A percentile compares a stretch with the other conserved stretches of the same genome.
Evolutionary conservation across 129 eudicot species (phyloP).

Genomic region (Chrysanthemum lavandulifolium): DNA sequence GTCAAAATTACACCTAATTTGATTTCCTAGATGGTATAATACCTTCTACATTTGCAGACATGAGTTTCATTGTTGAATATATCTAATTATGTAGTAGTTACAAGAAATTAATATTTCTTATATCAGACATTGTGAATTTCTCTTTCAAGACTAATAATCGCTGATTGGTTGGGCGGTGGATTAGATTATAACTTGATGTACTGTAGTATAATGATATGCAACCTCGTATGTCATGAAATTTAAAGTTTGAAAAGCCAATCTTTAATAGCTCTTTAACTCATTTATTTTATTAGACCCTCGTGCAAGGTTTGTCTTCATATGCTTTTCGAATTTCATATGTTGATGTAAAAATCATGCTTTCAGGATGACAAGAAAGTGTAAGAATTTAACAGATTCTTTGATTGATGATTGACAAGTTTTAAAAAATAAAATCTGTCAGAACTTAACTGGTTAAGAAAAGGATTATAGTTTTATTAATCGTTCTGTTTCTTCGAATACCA

Average conservation of each 20-base stretch:
- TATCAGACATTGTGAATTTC: constrained; percentile 18
- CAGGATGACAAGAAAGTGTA: neutral
- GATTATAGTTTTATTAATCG: neutral
- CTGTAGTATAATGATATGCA: neutral
- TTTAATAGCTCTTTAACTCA: constrained; percentile 13
- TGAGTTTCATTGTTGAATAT: neutral
- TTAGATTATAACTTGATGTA: neutral
- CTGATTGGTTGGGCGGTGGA: constrained; percentile 20
- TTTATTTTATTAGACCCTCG: neutral
- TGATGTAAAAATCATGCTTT: constrained; percentile 12
- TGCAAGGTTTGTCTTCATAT: constrained; percentile 9
- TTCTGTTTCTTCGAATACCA: no score
- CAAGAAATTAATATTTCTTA: neutral
- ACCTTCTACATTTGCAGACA: neutral
- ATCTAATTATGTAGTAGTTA: neutral
- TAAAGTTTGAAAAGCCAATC: constrained; percentile 29
- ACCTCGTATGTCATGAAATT: constrained; percentile 24
- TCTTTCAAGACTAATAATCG: constrained; percentile 8
- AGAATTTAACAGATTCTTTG: neutral
- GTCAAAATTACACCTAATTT: neutral
- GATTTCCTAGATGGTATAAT: neutral
- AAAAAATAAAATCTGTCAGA: constrained; percentile 11
- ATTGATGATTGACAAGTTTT: constrained; percentile 3
- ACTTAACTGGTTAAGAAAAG: constrained; percentile 2
- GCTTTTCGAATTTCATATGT: neutral